Evolutionary conservation across 2,329 filamentous ascomycete species (phyloP).

Genomic region (Cercospora berteroae): DNA sequence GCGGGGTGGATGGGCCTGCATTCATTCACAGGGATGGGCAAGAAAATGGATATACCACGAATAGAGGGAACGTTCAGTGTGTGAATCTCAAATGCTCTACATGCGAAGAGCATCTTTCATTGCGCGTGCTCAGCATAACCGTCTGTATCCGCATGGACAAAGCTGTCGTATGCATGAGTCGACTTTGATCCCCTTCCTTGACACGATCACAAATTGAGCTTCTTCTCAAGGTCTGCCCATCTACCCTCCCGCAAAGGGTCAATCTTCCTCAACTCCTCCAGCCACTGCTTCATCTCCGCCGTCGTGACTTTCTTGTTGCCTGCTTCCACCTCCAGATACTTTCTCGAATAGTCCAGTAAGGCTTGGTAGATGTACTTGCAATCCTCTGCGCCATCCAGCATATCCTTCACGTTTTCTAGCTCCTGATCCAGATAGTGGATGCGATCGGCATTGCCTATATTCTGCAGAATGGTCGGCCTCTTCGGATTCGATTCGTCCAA

Average conservation of each 20-base stretch:
- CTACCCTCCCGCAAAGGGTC: conserved; percentile 73
- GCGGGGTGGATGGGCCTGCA: background rate
- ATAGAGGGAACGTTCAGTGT: background rate
- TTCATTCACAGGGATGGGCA: background rate
- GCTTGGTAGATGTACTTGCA: conserved; percentile 90
- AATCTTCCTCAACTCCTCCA: conserved; percentile 63
- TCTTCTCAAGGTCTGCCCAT: conserved; percentile 68
- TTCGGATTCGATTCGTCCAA: conserved; percentile 53
- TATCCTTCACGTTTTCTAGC: conserved; percentile 70
- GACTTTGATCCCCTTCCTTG: background rate
- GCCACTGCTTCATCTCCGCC: conserved; percentile 51
- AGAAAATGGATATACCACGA: background rate
- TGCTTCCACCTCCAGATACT: conserved; percentile 54
- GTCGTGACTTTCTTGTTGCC: conserved; percentile 43
- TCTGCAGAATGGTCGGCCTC: conserved; percentile 56
- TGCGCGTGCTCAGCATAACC: background rate
- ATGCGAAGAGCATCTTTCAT: background rate
- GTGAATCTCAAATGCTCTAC: background rate
- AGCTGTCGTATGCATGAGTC: background rate
- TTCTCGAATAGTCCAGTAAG: conserved; percentile 69
- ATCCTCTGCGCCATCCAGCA: conserved; percentile 62
- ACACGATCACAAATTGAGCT: conserved; percentile 40
- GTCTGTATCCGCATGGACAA: too few species aligned
- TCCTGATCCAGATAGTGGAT: conserved; percentile 66
- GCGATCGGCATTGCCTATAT: conserved; percentile 61